These are phyloP conservation scores for Neophaeococcomyces aloes DNA, from an alignment of 2,329 filamentous ascomycete genomes.

Conservation along the genomic window DNA sequence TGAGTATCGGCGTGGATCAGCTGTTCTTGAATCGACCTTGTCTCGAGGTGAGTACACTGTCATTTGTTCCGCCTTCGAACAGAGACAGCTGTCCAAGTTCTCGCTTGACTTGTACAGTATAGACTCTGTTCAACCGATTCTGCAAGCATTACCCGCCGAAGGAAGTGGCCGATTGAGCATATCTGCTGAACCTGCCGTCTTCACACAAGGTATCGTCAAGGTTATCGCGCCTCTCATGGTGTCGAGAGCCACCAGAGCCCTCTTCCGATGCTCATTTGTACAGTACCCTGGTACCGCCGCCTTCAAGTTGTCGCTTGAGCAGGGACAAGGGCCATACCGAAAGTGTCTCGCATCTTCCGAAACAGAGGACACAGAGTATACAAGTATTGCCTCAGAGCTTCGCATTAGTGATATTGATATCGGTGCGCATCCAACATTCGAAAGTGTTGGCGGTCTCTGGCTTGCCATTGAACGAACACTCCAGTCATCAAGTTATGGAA, in stretches of 20 bases:
- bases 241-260: constrained; percentile 51
- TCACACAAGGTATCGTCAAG: constrained; percentile 40
- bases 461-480: constrained; percentile 69
- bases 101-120: constrained; percentile 59
- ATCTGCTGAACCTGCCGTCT: constrained; percentile 45
- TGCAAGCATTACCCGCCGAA: constrained; percentile 51
- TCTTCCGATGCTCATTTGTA: constrained; percentile 37
- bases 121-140: constrained; percentile 25
- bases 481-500: constrained; percentile 4
- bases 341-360: constrained; percentile 45
- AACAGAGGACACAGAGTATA: constrained; percentile 59
- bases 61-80: constrained; percentile 22
- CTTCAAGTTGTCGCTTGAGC: constrained; percentile 62
- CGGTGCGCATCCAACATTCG: constrained; percentile 47
- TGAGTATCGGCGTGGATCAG: constrained; percentile 77
- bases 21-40: constrained; percentile 55
- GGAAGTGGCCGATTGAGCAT: constrained; percentile 63
- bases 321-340: constrained; percentile 60
- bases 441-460: constrained; percentile 52
- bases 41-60: constrained; percentile 57
- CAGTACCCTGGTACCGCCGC: constrained; percentile 30
- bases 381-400: constrained; percentile 55
- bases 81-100: constrained; percentile 55
- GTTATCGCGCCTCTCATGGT: constrained; percentile 43
- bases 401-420: constrained; percentile 66